Evolutionary conservation across 768 basidiomycete species (phyloP).

Genomic region (Boletus vermiculosoides): DNA sequence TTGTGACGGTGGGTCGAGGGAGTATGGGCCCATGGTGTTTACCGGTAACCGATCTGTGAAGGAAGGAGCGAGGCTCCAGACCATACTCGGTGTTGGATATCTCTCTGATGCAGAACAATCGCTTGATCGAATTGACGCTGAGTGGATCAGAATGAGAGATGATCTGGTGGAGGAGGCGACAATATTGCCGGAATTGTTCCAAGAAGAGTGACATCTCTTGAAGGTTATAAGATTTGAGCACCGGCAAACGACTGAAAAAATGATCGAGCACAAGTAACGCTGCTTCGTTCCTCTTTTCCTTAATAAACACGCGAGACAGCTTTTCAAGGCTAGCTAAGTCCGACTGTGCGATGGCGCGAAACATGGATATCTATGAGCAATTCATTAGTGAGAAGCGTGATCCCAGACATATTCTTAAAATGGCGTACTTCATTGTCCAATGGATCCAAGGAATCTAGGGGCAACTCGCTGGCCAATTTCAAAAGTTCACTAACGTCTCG

Average conservation of each 20-base stretch:
- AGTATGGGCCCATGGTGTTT: background rate
- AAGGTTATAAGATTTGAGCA: constrained; percentile 24
- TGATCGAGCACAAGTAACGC: constrained; percentile 11
- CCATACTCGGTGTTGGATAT: constrained; percentile 6
- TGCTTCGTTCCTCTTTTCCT: background rate
- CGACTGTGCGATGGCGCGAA: constrained; percentile 30
- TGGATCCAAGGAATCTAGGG: constrained; percentile 5
- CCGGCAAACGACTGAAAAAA: constrained; percentile 2
- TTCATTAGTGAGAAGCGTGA: background rate
- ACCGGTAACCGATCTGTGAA: background rate
- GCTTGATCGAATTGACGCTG: constrained; percentile 20
- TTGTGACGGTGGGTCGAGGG: constrained; percentile 6
- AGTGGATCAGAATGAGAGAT: constrained; percentile 4
- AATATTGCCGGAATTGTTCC: constrained; percentile 2
- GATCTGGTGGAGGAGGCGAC: background rate
- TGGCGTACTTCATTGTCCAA: constrained; percentile 5
- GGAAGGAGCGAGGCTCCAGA: constrained; percentile 4
- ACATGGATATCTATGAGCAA: constrained; percentile 28
- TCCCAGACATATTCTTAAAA: background rate
- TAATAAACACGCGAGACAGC: constrained; percentile 34
- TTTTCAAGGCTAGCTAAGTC: constrained; percentile 29
- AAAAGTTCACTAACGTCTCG: constrained; percentile 21
- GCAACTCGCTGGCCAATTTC: constrained; percentile 18
- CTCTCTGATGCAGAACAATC: constrained; percentile 23
- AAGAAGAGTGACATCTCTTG: constrained; percentile 8